A percentile compares a stretch with the other conserved stretches of the same genome.
These are phyloP conservation scores for Eucalyptus victrix DNA, from an alignment of 345 rosid genomes.

Conservation along the genomic window DNA sequence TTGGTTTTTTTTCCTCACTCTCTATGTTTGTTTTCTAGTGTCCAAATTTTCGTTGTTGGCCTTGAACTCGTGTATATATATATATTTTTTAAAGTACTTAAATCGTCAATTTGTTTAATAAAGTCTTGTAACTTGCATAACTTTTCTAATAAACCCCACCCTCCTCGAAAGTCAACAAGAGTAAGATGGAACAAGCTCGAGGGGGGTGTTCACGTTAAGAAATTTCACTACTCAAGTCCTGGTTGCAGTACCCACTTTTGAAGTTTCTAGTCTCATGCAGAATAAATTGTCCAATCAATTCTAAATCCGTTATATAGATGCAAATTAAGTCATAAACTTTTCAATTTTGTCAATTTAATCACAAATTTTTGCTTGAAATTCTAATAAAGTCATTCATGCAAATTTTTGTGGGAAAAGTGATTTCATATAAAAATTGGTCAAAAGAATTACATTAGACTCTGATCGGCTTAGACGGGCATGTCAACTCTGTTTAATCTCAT, in stretches of 20 bases:
- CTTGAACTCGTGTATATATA: neutral
- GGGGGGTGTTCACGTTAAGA: neutral
- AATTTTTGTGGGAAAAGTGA: too few relatives aligned
- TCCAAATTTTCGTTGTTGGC: neutral
- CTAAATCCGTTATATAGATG: too few relatives aligned
- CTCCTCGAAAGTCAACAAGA: neutral
- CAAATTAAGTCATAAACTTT: too few relatives aligned
- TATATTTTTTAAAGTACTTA: neutral
- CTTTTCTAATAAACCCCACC: neutral
- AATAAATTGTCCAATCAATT: too few relatives aligned
- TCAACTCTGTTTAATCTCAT: neutral
- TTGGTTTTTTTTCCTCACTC: neutral
- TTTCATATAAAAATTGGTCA: too few relatives aligned
- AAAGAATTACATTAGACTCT: neutral
- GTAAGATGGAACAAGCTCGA: neutral
- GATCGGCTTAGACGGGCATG: accelerated
- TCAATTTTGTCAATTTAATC: too few relatives aligned
- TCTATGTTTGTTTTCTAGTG: neutral
- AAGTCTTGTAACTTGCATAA: neutral
- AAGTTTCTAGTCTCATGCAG: neutral
- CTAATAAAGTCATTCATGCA: too few relatives aligned
- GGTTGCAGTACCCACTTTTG: neutral
- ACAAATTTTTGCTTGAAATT: accelerated
- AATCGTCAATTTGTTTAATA: neutral
- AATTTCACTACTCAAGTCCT: neutral